Conservation (phyloP, 805 yeast species). For the Maudiozyma bulderi region DNA sequence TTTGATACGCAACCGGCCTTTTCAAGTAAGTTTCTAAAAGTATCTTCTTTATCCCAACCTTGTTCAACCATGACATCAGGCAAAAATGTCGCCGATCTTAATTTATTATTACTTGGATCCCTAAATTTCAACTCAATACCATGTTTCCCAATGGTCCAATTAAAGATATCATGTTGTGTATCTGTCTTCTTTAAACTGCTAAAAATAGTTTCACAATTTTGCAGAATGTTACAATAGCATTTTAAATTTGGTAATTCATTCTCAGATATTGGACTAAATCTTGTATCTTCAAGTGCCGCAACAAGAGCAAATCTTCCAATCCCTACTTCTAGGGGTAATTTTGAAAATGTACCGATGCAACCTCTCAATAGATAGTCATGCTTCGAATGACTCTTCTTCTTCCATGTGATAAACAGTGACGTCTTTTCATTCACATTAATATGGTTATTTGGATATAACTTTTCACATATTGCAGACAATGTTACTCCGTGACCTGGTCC, state of each 20-base stretch:
- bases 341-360: constrained; percentile 83
- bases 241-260: constrained; percentile 46
- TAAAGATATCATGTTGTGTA: constrained; percentile 37
- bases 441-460: constrained; percentile 10
- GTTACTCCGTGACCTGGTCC: background rate
- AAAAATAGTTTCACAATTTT: constrained; percentile 32
- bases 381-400: constrained; percentile 19
- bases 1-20: constrained; percentile 51
- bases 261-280: constrained; percentile 57
- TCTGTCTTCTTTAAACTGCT: constrained; percentile 36
- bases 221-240: constrained; percentile 27
- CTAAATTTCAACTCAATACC: constrained; percentile 60
- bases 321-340: constrained; percentile 46
- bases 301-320: constrained; percentile 50
- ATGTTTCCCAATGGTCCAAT: constrained; percentile 78
- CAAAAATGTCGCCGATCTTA: constrained; percentile 67
- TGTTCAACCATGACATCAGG: constrained; percentile 90
- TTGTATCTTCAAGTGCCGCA: constrained; percentile 68
- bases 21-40: constrained; percentile 56
- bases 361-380: constrained; percentile 50
- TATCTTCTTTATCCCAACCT: constrained; percentile 59
- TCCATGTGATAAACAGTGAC: constrained; percentile 90
- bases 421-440: constrained; percentile 6
- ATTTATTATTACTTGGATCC: constrained; percentile 27
- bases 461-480: constrained; percentile 9